Conservation (phyloP, 345 rosid genomes). For the Schrenkiella parvula region DNA sequence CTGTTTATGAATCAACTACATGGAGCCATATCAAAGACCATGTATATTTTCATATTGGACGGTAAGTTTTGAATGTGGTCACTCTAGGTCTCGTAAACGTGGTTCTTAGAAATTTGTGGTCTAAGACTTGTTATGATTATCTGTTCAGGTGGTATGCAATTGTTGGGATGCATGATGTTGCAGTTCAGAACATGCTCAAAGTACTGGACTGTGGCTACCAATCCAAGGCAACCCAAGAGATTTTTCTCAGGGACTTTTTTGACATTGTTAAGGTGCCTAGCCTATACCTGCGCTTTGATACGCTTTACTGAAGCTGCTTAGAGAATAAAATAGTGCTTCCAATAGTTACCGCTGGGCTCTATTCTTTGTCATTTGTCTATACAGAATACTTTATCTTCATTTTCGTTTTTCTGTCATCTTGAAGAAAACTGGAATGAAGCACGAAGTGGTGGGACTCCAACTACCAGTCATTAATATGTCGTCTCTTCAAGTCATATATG, state of each 20-base stretch:
- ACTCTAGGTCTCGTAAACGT: conserved; percentile 13
- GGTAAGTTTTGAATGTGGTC: conserved; percentile 51
- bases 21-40: conserved; percentile 97
- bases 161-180: conserved; percentile 90
- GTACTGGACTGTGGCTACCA: conserved; percentile 82
- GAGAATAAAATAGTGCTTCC: not conserved
- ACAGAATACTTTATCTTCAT: not conserved
- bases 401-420: conserved; percentile 25
- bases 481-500: conserved; percentile 77
- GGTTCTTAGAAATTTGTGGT: not conserved
- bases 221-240: conserved; percentile 87
- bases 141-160: conserved; percentile 76
- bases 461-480: conserved; percentile 74
- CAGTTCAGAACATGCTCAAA: conserved; percentile 72
- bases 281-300: not conserved
- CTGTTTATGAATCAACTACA: conserved; percentile 76
- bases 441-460: conserved; percentile 68
- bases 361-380: not conserved
- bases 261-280: conserved; percentile 69
- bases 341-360: conserved; percentile 6
- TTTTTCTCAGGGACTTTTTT: conserved; percentile 77
- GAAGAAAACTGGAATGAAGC: conserved; percentile 84
- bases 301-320: conserved; percentile 3
- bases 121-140: conserved; percentile 16
- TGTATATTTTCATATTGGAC: conserved; percentile 91